phyloP scores from a whole-genome alignment of 495 filamentous ascomycete genomes.

The Neurospora sp. region DNA sequence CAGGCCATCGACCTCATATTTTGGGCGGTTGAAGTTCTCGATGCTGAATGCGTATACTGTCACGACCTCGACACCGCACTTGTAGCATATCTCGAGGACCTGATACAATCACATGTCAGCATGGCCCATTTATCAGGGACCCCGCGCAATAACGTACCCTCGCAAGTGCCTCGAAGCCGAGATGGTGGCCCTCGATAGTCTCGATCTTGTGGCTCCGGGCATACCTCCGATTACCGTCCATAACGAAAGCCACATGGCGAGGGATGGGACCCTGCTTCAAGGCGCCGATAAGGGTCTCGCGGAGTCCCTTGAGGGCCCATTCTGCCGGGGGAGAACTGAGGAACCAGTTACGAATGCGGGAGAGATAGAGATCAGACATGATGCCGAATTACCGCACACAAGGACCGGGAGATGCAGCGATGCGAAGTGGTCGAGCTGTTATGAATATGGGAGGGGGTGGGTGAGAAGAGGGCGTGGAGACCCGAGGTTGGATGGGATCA shows the following conservation, averaged over 20 bases:
- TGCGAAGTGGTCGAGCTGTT: not conserved
- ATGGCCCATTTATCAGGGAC: not conserved
- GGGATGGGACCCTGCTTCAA: conserved; percentile 85
- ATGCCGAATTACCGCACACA: not conserved
- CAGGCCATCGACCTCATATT: conserved; percentile 90
- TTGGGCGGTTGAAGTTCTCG: conserved; percentile 97
- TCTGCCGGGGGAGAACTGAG: conserved; percentile 80
- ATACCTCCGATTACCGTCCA: conserved; percentile 95
- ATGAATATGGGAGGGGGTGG: not conserved
- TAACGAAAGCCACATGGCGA: conserved; percentile 91
- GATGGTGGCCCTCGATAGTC: conserved; percentile 91
- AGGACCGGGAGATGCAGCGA: not conserved
- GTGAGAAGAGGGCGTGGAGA: not conserved
- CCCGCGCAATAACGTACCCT: conserved; percentile 38
- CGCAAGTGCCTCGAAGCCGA: conserved; percentile 92
- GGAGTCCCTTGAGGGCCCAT: conserved; percentile 61
- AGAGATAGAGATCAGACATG: conserved; percentile 53
- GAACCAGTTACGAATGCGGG: conserved; percentile 75
- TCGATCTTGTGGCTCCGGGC: conserved; percentile 85
- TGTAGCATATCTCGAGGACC: conserved; percentile 97
- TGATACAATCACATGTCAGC: conserved; percentile 20
- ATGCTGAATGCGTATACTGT: conserved; percentile 98
- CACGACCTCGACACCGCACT: conserved; percentile 86
- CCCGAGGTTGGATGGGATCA: not conserved
- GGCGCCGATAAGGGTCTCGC: conserved; percentile 76